Base-by-base conservation (phyloP, 305 asterid species). In the Rubia tinctorum region DNA sequence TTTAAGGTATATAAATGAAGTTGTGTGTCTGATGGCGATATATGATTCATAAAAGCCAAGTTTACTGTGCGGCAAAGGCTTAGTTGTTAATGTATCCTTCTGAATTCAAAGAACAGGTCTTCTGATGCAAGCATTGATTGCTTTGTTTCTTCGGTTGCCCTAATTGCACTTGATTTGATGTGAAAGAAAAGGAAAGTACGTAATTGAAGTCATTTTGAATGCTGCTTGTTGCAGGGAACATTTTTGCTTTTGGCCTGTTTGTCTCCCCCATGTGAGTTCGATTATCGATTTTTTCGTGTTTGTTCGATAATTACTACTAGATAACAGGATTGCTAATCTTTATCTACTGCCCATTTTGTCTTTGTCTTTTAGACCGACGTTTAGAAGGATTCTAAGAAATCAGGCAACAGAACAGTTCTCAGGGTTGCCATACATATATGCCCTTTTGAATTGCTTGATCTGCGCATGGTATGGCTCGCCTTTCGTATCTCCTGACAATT, bases 381-480 rank as follows among this genome's bases (percentile, higher is more conserved):
- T 89, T 70, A 75, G 81, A 43, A 85, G 95, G 81, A 89, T 89
- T 39, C 75, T 89, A 39, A 82, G 90, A 75, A 87, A 80, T 58
- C 83, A 78, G 70, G 84, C 95, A 7, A 89, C 95, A 0, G 92
- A 87, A 79, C 92, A 84, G 65, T 89, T 89, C 79, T 87, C 92
- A 0, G 89, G 88, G 49, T 66, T 83, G 84, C 95, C 92, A 9
- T 87, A 89, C 62, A 83, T 89, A 82, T 89, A 89, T 56, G 78
- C 92, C 71, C 88, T 87, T 71, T 73, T 89, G 82, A 89, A 89
- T 80, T 89, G 90, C 84, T 80, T 89, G 77, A 85, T 89, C 79
- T 85, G 92, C 45, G 89, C 89, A 34, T 89, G 95, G 90, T 89
- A 89, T 74, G 92, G 92, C 70, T 81, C 78, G 80, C 95, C 95